Conservation (phyloP, 371 early-diverging fungal species). For the Batkoa obscura region DNA sequence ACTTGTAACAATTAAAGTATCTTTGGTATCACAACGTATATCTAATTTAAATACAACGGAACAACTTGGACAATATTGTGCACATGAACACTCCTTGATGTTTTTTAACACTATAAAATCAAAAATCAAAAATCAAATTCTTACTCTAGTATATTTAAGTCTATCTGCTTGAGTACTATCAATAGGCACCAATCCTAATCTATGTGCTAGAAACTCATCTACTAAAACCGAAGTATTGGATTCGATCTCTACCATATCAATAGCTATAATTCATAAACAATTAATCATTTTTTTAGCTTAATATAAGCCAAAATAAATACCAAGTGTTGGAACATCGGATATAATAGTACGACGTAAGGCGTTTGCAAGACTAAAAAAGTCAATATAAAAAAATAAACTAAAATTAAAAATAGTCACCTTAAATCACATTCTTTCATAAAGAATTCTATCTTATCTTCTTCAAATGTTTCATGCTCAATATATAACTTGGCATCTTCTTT, state of each 20-base stretch:
- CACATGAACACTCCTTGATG: slow-evolving; percentile 72
- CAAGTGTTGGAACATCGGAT: slow-evolving; percentile 95
- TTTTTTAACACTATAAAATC: not conserved
- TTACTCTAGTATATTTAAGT: slow-evolving; percentile 66
- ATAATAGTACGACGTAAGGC: slow-evolving; percentile 90
- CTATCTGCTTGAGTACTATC: slow-evolving; percentile 49
- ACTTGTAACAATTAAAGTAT: slow-evolving; percentile 66
- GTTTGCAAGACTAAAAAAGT: slow-evolving; percentile 66
- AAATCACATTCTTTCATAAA: no score
- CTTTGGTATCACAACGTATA: slow-evolving; percentile 43
- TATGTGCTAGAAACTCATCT: slow-evolving; percentile 97
- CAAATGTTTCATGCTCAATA: no score
- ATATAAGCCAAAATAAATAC: slow-evolving; percentile 13
- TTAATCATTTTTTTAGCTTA: no score
- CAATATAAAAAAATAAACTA: no score
- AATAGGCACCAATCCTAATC: slow-evolving; percentile 95
- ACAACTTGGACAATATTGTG: slow-evolving; percentile 73
- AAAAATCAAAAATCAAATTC: slow-evolving; percentile 1
- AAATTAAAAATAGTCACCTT: no score
- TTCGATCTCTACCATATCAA: slow-evolving; percentile 93
- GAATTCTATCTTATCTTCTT: no score
- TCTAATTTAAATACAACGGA: slow-evolving; percentile 76
- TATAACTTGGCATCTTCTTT: no score
- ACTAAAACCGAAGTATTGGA: slow-evolving; percentile 91
- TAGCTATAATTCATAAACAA: slow-evolving; percentile 32